Percentiles rank a stretch among this genome's conserved stretches.
Evolutionary conservation across 495 filamentous ascomycete genomes (phyloP).

Genomic region (Pseudevernia furfuracea): DNA sequence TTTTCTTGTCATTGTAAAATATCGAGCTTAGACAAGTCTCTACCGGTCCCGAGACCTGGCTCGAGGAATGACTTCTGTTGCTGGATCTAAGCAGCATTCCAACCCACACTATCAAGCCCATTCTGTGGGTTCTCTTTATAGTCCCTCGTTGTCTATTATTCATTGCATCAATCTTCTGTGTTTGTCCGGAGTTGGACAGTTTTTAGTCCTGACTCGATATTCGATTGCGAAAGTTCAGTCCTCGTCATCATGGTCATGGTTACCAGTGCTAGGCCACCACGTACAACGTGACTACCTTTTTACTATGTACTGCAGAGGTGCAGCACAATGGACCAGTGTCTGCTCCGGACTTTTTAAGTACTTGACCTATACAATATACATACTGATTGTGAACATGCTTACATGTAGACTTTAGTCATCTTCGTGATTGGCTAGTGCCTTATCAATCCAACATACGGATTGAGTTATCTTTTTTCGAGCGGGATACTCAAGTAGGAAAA

Average conservation of each 20-base stretch:
- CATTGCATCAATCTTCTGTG: neutral
- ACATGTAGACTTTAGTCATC: too few relatives aligned
- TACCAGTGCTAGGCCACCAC: neutral
- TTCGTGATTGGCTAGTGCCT: too few relatives aligned
- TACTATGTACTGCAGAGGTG: neutral
- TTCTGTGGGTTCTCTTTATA: neutral
- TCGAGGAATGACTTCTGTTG: neutral
- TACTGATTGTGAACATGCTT: too few relatives aligned
- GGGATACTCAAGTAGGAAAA: neutral
- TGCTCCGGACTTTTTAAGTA: too few relatives aligned
- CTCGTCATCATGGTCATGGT: neutral
- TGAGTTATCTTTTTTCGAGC: neutral
- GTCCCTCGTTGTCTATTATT: neutral
- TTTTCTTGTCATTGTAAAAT: neutral
- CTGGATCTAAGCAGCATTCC: neutral
- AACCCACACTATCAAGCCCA: neutral
- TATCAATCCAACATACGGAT: neutral
- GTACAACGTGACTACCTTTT: neutral
- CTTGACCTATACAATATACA: too few relatives aligned
- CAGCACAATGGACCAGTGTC: neutral
- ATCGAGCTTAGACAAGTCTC: neutral
- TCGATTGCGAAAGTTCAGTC: neutral
- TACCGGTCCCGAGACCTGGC: neutral
- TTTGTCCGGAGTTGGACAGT: neutral
- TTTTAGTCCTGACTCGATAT: neutral